These are phyloP conservation scores for Aschersonia sp. DNA, from an alignment of 2,329 filamentous ascomycete genomes.

Conservation along the genomic window DNA sequence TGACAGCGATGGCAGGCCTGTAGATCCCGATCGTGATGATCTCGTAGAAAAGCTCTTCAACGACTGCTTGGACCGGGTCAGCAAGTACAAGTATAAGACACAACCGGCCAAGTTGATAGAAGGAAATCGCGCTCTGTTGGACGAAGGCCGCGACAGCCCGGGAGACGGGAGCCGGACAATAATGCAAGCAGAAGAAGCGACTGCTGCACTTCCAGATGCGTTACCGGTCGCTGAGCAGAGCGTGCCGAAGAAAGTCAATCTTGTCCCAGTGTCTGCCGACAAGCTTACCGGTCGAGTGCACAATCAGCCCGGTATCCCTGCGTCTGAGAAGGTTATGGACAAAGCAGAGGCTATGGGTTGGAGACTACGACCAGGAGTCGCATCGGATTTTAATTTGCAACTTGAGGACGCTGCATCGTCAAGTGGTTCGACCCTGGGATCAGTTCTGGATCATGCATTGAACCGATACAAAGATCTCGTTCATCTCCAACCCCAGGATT, in stretches of 20 bases:
- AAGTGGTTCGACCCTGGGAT: conserved; percentile 63
- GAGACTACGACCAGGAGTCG: conserved; percentile 50
- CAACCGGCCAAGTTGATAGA: conserved; percentile 57
- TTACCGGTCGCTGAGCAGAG: conserved; percentile 38
- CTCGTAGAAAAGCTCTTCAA: conserved; percentile 89
- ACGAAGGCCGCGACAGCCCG: conserved; percentile 65
- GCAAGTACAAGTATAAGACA: conserved; percentile 73
- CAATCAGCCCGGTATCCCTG: conserved; percentile 53
- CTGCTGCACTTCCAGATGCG: conserved; percentile 43
- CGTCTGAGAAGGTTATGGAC: conserved; percentile 57
- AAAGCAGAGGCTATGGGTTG: conserved; percentile 76
- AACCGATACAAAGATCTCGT: conserved; percentile 73
- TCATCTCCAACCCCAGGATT: conserved; percentile 71
- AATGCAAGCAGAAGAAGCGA: conserved; percentile 53
- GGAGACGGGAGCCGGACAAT: conserved; percentile 59
- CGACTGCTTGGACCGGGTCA: conserved; percentile 82
- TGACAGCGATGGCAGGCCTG: conserved; percentile 64
- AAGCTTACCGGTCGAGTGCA: conserved; percentile 60
- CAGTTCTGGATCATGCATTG: conserved; percentile 86
- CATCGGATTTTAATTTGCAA: conserved; percentile 53
- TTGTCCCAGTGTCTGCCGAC: conserved; percentile 51
- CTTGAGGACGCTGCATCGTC: conserved; percentile 50
- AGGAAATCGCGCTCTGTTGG: conserved; percentile 69
- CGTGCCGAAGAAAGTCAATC: conserved; percentile 35
- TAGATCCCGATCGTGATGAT: conserved; percentile 64